Percentiles rank a stretch among this genome's conserved stretches.
Conservation (phyloP, 257 asterid genomes). For the Nicotiana obtusifolia region DNA sequence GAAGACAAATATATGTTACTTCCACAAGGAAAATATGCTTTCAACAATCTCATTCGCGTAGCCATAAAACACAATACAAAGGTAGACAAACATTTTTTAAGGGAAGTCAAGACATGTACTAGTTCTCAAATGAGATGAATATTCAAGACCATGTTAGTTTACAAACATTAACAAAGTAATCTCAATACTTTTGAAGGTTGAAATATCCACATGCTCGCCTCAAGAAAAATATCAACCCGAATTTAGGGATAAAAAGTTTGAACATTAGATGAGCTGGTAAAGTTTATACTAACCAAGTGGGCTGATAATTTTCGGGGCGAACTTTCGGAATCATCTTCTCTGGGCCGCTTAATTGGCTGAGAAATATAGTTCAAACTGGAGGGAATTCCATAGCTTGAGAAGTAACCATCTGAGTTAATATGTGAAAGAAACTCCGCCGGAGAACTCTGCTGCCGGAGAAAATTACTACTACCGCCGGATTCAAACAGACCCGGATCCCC, state of each 20-base stretch:
- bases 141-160: background rate
- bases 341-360: slow-evolving; percentile 47
- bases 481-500: slow-evolving; percentile 69
- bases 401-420: slow-evolving; percentile 49
- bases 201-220: background rate
- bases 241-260: background rate
- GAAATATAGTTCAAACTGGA: slow-evolving; percentile 37
- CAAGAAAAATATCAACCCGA: no score
- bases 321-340: slow-evolving; percentile 49
- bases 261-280: background rate
- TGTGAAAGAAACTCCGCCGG: slow-evolving; percentile 77
- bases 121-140: background rate
- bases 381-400: slow-evolving; percentile 59
- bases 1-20: background rate
- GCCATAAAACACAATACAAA: background rate
- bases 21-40: background rate
- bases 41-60: background rate
- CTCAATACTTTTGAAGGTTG: background rate
- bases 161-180: background rate
- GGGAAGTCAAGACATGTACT: slow-evolving; percentile 3
- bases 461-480: slow-evolving; percentile 26
- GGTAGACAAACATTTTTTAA: background rate
- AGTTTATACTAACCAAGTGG: slow-evolving; percentile 4
- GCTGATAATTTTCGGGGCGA: slow-evolving; percentile 28
- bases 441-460: slow-evolving; percentile 82